Conservation (phyloP, 2,329 filamentous ascomycete genomes). For the Ophiostoma montium region DNA sequence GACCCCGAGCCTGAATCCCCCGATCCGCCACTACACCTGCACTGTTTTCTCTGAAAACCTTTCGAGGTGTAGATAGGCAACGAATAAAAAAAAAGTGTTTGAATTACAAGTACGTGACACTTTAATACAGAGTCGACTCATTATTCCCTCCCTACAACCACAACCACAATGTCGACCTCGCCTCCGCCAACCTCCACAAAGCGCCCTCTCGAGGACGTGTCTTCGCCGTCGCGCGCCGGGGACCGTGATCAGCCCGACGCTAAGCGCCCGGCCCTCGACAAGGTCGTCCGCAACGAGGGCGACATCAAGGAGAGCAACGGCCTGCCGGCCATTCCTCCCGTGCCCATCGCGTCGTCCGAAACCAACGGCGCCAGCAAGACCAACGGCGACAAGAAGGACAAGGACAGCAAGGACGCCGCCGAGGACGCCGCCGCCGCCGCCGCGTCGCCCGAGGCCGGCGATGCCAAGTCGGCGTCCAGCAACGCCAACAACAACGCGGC, state of each 20-base stretch:
- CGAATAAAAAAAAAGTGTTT: conserved; percentile 1
- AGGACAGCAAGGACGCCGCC: conserved; percentile 47
- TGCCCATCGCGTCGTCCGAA: conserved; percentile 27
- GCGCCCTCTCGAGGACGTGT: conserved; percentile 92
- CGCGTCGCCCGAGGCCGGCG: conserved; percentile 49
- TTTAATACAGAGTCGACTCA: neutral
- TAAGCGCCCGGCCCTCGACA: conserved; percentile 91
- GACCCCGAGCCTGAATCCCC: conserved; percentile 14
- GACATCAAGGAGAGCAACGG: conserved; percentile 32
- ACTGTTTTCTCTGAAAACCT: conserved; percentile 77
- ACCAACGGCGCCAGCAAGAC: conserved; percentile 29
- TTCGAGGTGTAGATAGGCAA: conserved; percentile 65
- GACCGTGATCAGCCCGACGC: conserved; percentile 97
- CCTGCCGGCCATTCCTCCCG: conserved; percentile 15
- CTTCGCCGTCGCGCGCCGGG: conserved; percentile 77
- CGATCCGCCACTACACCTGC: conserved; percentile 59
- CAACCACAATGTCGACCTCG: conserved; percentile 53
- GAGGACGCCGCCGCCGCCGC: conserved; percentile 50
- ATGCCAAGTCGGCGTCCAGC: conserved; percentile 32
- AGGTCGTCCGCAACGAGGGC: conserved; percentile 59
- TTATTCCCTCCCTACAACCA: conserved; percentile 10
- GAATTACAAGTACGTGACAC: neutral
- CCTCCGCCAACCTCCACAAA: conserved; percentile 58
- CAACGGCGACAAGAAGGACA: conserved; percentile 40
- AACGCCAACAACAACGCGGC: conserved; percentile 28